Conservation (phyloP, 495 filamentous ascomycete genomes). For the Barbatosphaeria neglecta region DNA sequence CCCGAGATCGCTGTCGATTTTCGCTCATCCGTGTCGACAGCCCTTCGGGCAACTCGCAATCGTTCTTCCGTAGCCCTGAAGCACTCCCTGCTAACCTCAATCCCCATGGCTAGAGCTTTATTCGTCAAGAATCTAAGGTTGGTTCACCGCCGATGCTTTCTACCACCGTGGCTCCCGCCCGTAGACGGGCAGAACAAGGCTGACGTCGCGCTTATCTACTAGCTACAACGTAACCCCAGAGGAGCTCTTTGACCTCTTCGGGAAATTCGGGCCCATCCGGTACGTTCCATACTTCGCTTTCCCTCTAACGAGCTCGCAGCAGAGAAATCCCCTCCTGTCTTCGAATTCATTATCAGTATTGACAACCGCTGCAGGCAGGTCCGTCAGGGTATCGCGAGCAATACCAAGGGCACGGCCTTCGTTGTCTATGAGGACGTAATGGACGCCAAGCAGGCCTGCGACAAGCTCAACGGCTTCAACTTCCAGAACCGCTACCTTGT, state of each 20-base stretch:
- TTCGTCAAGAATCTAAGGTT: slow-evolving; percentile 97
- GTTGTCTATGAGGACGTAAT: slow-evolving; percentile 99
- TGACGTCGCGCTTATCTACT: slow-evolving; percentile 8
- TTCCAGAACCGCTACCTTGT: slow-evolving; percentile 99
- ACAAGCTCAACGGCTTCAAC: slow-evolving; percentile 99
- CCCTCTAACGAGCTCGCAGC: slow-evolving; percentile 1
- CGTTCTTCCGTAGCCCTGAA: too few relatives aligned
- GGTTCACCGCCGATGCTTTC: slow-evolving; percentile 18
- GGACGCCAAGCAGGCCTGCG: slow-evolving; percentile 96
- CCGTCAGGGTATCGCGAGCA: slow-evolving; percentile 91
- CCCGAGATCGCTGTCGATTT: too few relatives aligned
- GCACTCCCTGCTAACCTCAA: too few relatives aligned
- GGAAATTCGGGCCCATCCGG: slow-evolving; percentile 90
- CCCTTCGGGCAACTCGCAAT: too few relatives aligned
- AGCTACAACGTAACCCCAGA: slow-evolving; percentile 95
- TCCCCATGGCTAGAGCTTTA: slow-evolving; percentile 71
- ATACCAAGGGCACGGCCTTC: slow-evolving; percentile 96
- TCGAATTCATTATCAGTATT: too few relatives aligned
- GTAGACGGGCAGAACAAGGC: background rate
- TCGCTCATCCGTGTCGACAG: too few relatives aligned
- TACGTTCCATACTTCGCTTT: slow-evolving; percentile 29
- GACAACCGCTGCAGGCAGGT: slow-evolving; percentile 64
- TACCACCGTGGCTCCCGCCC: too few relatives aligned
- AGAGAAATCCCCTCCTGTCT: too few relatives aligned
- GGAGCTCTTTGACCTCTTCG: slow-evolving; percentile 89